Evolutionary conservation across 116 monocot species (phyloP), one percentile per base, ranked within the genome.

Genomic region (Zostera marina): DNA sequence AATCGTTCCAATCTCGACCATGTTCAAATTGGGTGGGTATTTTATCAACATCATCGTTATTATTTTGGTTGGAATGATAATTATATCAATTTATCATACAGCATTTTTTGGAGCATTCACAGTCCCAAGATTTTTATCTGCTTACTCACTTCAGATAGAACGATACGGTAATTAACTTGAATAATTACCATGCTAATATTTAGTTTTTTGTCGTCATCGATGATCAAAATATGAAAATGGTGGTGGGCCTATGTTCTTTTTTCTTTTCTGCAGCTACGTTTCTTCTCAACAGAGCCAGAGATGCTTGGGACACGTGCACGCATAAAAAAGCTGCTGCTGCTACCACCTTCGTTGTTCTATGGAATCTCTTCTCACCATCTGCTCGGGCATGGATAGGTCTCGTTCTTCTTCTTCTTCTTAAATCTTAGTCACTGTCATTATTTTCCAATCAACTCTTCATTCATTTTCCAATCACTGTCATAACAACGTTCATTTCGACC

Each of bases 101-200:
- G 94, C 67, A 42, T 94, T 94, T 62, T 84, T 89, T 67, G 94
- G 94, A 52, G 49, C 76, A 25, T 96, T 96, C 82, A 85, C 82
- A 40, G 58, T 96, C 16, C 94, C 94, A 32, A 96, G 78, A 52
- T 52, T 85, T 47, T 82, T 70, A 46, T 77, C 82, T 11, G 73
- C 89, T 42, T 84, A 82, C 66, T 85, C 85, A 2, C 39, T 47
- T 53, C 85, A 82, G 62, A 67, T 85, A 58, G 61, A 79, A 53
- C 63, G 69, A 76, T 80, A 78, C 66, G 96, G 89, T 89, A 68
- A 74, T 47, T n/a, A n/a, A n/a, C n/a, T n/a, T n/a, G n/a, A n/a
- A n/a, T n/a, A n/a, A n/a, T n/a, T n/a, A n/a, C n/a, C n/a, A n/a
- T n/a, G n/a, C n/a, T n/a, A n/a, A n/a, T n/a, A n/a, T n/a, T n/a